These are phyloP conservation scores for Sarocladium brachiariae DNA, from an alignment of 2,329 filamentous ascomycete species.

Conservation along the genomic window DNA sequence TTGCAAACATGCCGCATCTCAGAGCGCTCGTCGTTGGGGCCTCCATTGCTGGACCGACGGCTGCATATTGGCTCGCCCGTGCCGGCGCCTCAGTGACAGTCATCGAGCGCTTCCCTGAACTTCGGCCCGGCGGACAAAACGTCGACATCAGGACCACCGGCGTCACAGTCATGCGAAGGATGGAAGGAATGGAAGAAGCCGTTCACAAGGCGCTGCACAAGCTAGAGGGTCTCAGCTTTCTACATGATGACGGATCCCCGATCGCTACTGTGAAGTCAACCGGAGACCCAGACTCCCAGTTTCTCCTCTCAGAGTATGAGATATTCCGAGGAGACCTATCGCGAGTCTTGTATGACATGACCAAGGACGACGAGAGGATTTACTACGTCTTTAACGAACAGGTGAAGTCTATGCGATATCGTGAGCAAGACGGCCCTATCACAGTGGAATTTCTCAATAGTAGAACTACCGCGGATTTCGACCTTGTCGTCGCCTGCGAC, in stretches of 20 bases:
- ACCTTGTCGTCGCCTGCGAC: slow-evolving; percentile 42
- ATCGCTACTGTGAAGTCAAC: slow-evolving; percentile 28
- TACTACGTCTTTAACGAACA: slow-evolving; percentile 25
- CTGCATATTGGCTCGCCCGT: slow-evolving; percentile 24
- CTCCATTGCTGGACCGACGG: slow-evolving; percentile 25
- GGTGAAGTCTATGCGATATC: slow-evolving; percentile 28
- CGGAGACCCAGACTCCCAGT: slow-evolving; percentile 32
- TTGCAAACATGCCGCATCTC: neutral
- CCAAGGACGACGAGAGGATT: slow-evolving; percentile 20
- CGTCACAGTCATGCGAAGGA: slow-evolving; percentile 30
- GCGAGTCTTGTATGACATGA: slow-evolving; percentile 32
- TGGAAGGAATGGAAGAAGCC: slow-evolving; percentile 30
- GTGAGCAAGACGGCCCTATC: slow-evolving; percentile 20
- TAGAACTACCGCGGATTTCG: slow-evolving; percentile 28
- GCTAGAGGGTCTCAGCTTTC: slow-evolving; percentile 35
- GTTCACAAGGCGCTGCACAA: slow-evolving; percentile 23
- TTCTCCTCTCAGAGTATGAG: slow-evolving; percentile 44
- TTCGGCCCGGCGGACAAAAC: slow-evolving; percentile 28
- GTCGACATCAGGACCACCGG: slow-evolving; percentile 30
- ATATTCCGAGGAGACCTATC: slow-evolving; percentile 49
- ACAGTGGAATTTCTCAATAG: slow-evolving; percentile 34
- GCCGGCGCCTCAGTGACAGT: slow-evolving; percentile 28
- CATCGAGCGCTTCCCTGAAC: slow-evolving; percentile 28
- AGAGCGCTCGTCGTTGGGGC: slow-evolving; percentile 23
- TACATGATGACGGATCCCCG: slow-evolving; percentile 28